A percentile compares a stretch with the other conserved stretches of the same genome.
These are phyloP conservation scores for Puccinia hordei DNA, from an alignment of 1,284 basidiomycete genomes.

Conservation along the genomic window DNA sequence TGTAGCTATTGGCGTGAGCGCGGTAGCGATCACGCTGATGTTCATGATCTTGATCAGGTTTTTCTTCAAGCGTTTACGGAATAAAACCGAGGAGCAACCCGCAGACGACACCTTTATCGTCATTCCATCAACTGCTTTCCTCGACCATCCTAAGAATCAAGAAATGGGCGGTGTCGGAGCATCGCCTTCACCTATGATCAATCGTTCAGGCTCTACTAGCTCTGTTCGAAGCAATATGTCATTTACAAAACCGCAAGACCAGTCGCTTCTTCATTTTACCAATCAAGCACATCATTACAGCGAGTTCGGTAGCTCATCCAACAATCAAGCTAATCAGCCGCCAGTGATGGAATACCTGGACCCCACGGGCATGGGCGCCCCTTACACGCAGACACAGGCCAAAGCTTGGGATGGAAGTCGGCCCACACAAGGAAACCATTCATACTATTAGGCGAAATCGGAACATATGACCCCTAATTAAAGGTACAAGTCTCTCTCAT, in stretches of 20 bases:
- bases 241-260: not conserved
- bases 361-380: not conserved
- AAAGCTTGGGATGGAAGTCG: constrained; percentile 28
- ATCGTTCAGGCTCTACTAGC: not conserved
- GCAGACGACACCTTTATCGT: not conserved
- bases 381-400: not conserved
- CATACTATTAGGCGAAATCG: not conserved
- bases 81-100: not conserved
- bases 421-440: not conserved
- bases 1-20: not conserved
- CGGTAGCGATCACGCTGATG: not conserved
- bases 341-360: not conserved
- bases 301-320: not conserved
- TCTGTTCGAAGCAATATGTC: not conserved
- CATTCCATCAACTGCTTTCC: constrained; percentile 3
- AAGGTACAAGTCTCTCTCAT: too few species aligned
- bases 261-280: not conserved
- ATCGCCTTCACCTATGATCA: not conserved
- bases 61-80: not conserved
- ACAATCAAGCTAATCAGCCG: not conserved
- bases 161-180: constrained; percentile 20
- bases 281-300: not conserved
- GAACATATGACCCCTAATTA: too few species aligned
- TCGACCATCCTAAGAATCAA: constrained; percentile 19
- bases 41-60: not conserved